Percentiles rank a stretch among this genome's conserved stretches.
Evolutionary conservation across 306 rosid species (phyloP).

Genomic region (Coriaria nepalensis): DNA sequence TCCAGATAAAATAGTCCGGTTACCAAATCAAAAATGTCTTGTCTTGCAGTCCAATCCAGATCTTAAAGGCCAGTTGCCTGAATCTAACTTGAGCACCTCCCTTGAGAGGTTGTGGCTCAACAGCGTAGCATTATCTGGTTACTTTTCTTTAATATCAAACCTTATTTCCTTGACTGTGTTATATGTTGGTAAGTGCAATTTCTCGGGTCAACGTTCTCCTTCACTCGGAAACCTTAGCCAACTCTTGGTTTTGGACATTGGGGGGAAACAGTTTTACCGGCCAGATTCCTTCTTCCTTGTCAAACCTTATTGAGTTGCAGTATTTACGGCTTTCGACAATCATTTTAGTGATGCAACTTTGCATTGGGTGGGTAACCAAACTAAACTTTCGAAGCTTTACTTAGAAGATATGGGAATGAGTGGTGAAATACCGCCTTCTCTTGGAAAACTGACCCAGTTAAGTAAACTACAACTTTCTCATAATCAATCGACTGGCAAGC

Average conservation of each 20-base stretch:
- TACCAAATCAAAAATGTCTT: constrained; percentile 16
- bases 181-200: not conserved
- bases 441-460: constrained; percentile 4
- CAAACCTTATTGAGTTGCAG: too few relatives aligned
- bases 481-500: not conserved
- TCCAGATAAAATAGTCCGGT: constrained; percentile 14
- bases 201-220: constrained; percentile 7
- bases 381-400: too few relatives aligned
- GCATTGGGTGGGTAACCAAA: too few relatives aligned
- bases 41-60: not conserved
- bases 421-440: too few relatives aligned
- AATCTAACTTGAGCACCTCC: not conserved
- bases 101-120: not conserved
- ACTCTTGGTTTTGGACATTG: constrained; percentile 2
- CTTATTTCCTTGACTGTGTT: not conserved
- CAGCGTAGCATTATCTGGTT: not conserved
- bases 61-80: constrained; percentile 13
- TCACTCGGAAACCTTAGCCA: constrained; percentile 7
- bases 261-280: not conserved
- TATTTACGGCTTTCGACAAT: too few relatives aligned
- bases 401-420: too few relatives aligned
- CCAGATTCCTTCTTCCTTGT: constrained; percentile 14
- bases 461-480: not conserved
- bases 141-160: not conserved
- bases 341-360: too few relatives aligned